Conservation (phyloP, 306 rosid species). For the Fagus sylvatica region DNA sequence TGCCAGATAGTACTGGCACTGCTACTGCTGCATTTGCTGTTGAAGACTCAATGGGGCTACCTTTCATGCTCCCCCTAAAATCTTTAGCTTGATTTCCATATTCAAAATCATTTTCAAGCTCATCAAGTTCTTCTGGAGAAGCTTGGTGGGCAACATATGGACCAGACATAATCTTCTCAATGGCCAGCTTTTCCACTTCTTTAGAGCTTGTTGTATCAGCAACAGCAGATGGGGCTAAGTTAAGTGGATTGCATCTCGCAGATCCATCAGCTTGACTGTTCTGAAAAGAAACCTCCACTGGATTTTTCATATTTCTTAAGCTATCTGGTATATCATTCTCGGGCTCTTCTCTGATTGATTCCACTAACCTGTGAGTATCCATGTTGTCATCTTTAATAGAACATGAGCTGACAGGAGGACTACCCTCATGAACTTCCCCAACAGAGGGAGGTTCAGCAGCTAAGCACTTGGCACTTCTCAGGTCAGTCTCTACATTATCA, state of each 20-base stretch:
- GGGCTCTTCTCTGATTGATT: conserved; percentile 33
- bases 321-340: conserved; percentile 8
- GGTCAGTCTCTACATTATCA: conserved; percentile 43
- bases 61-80: conserved; percentile 27
- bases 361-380: conserved; percentile 35
- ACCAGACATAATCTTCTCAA: conserved; percentile 64
- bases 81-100: conserved; percentile 50
- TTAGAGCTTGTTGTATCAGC: conserved; percentile 46
- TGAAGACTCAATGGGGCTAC: conserved; percentile 36
- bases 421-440: conserved; percentile 49
- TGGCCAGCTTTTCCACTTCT: conserved; percentile 72
- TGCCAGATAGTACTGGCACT: conserved; percentile 31
- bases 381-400: conserved; percentile 43
- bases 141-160: conserved; percentile 53
- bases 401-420: conserved; percentile 39
- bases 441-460: conserved; percentile 30
- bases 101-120: conserved; percentile 68
- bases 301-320: conserved; percentile 32
- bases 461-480: conserved; percentile 40
- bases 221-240: conserved; percentile 18
- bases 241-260: conserved; percentile 28
- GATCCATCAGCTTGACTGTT: conserved; percentile 47
- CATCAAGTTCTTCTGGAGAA: conserved; percentile 61
- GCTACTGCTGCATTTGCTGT: conserved; percentile 33
- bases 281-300: conserved; percentile 38